phyloP scores from a whole-genome alignment of 2,329 filamentous ascomycete genomes.

The Colletotrichum melonis region DNA sequence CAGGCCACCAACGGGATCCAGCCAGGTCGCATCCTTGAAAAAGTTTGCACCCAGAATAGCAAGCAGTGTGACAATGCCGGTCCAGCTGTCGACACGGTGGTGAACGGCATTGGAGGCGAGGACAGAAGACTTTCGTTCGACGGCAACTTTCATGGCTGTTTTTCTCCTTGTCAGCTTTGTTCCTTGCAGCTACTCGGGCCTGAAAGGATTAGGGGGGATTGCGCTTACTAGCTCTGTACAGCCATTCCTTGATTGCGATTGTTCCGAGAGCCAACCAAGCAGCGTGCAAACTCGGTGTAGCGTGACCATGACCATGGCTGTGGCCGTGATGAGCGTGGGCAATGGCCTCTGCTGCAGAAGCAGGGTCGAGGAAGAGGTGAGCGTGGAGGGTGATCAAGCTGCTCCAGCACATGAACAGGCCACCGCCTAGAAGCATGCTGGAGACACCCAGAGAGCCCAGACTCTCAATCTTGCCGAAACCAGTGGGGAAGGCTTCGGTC shows the following conservation, averaged over 20 bases:
- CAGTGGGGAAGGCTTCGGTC: constrained; percentile 84
- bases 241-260: constrained; percentile 94
- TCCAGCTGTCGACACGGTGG: constrained; percentile 95
- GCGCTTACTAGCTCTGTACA: constrained; percentile 93
- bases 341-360: constrained; percentile 63
- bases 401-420: constrained; percentile 90
- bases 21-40: constrained; percentile 86
- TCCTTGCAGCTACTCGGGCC: neutral
- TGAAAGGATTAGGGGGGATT: neutral
- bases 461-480: constrained; percentile 98
- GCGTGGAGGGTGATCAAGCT: constrained; percentile 76
- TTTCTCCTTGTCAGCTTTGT: constrained; percentile 8
- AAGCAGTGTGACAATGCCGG: constrained; percentile 89
- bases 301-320: constrained; percentile 70
- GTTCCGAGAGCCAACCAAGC: constrained; percentile 94
- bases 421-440: constrained; percentile 87
- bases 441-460: constrained; percentile 94
- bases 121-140: constrained; percentile 93
- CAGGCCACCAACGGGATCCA: constrained; percentile 93
- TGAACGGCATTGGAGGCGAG: constrained; percentile 96
- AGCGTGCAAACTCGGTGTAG: constrained; percentile 88
- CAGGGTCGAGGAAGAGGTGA: constrained; percentile 76
- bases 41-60: constrained; percentile 92
- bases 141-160: constrained; percentile 92
- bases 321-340: constrained; percentile 71